phyloP scores from a whole-genome alignment of 805 yeast species.

The Yarrowia divulgata region DNA sequence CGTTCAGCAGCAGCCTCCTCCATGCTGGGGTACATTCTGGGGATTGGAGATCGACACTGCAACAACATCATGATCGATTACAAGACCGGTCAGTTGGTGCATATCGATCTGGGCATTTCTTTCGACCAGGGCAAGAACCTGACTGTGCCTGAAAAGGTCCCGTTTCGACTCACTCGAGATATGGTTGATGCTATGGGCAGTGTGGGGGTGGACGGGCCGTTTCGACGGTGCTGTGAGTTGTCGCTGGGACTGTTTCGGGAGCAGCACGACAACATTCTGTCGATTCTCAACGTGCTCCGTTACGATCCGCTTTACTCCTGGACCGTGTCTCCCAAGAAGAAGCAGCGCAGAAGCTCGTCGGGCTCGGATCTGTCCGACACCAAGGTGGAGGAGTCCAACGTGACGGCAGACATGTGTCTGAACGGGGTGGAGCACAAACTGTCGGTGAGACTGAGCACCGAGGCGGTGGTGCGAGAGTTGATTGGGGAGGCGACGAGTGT shows the following conservation, averaged over 20 bases:
- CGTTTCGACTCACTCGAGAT: conserved; percentile 89
- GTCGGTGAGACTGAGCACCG: conserved; percentile 74
- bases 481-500: conserved; percentile 76
- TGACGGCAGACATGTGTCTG: conserved; percentile 60
- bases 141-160: conserved; percentile 91
- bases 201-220: conserved; percentile 82
- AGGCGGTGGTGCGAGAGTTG: conserved; percentile 83
- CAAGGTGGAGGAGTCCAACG: conserved; percentile 2
- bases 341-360: conserved; percentile 53
- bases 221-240: conserved; percentile 73
- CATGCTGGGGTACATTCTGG: conserved; percentile 85
- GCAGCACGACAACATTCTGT: conserved; percentile 72
- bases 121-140: conserved; percentile 90
- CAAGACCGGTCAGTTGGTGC: conserved; percentile 88
- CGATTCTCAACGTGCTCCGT: conserved; percentile 81
- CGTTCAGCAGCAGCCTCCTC: conserved; percentile 85
- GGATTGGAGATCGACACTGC: conserved; percentile 94
- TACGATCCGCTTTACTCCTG: conserved; percentile 95
- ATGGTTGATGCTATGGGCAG: conserved; percentile 92
- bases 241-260: conserved; percentile 70
- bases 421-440: conserved; percentile 75
- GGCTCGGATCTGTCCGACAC: background rate
- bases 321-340: conserved; percentile 61
- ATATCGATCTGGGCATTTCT: conserved; percentile 94
- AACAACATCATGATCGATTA: conserved; percentile 86